Conservation (phyloP, 306 rosid genomes). For the Acacia confusa region DNA sequence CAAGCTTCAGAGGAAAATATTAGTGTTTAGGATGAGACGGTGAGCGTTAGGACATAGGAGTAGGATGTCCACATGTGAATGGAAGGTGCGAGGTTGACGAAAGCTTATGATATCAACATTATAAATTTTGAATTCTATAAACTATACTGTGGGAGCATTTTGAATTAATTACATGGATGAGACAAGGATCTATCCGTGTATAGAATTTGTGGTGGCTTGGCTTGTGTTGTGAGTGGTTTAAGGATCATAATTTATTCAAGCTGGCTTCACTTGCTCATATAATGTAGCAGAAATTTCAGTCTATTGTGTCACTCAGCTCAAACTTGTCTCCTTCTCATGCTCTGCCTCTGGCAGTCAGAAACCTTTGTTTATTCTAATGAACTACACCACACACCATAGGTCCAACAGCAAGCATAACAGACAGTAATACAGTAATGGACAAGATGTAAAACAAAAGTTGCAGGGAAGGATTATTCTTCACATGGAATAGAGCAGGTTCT, state of each 20-base stretch:
- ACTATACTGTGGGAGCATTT: background rate
- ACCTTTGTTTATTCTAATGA: too few species aligned
- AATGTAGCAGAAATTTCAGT: background rate
- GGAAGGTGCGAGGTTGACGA: background rate
- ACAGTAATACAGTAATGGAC: too few species aligned
- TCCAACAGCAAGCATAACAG: background rate
- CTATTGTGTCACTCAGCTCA: background rate
- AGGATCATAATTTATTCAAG: background rate
- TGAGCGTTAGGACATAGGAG: background rate
- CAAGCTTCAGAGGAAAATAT: background rate
- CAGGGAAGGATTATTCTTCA: too few species aligned
- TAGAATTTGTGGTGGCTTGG: background rate
- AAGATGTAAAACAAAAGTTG: too few species aligned
- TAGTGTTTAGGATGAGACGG: background rate
- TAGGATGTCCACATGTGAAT: background rate
- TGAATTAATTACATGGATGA: background rate
- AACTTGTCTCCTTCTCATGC: background rate
- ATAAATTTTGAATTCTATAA: background rate
- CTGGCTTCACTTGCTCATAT: background rate
- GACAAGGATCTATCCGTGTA: background rate
- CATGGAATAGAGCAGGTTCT: too few species aligned
- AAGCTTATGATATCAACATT: too few species aligned
- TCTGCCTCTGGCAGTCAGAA: background rate
- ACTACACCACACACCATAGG: background rate
- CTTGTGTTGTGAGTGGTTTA: background rate